Percentiles rank a stretch among this genome's conserved stretches.
Evolutionary conservation across 2,329 filamentous ascomycete genomes (phyloP).

Genomic region (Xylaria sp.): DNA sequence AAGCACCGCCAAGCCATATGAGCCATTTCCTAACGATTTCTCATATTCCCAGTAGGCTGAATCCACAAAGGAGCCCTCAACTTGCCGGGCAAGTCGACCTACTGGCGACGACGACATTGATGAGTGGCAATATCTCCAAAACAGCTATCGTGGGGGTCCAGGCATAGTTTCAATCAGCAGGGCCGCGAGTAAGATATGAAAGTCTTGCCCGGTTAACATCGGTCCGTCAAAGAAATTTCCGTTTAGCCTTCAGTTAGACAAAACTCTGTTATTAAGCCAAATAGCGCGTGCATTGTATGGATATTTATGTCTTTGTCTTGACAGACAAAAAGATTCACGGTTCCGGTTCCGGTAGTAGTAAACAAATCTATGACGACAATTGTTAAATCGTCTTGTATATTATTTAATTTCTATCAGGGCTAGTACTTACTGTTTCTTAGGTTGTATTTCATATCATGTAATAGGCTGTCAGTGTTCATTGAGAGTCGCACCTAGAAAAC

Average conservation of each 20-base stretch:
- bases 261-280: neutral
- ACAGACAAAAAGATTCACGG: slow-evolving; percentile 1
- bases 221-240: neutral
- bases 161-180: neutral
- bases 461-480: too few relatives aligned
- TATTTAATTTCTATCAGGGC: too few relatives aligned
- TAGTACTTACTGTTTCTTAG: too few relatives aligned
- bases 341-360: neutral
- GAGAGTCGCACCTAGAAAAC: too few relatives aligned
- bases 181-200: neutral
- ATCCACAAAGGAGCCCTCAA: neutral
- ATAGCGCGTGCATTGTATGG: neutral
- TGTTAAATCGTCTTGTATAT: too few relatives aligned
- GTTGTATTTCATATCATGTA: too few relatives aligned
- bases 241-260: neutral
- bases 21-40: neutral
- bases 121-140: neutral
- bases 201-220: neutral
- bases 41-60: slow-evolving; percentile 10
- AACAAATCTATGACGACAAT: too few relatives aligned
- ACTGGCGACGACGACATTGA: neutral
- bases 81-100: neutral
- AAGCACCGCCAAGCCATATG: slow-evolving; percentile 5
- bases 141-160: neutral
- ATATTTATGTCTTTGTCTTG: neutral